These are phyloP conservation scores for Ustilago lituana DNA, from an alignment of 1,284 basidiomycete species.

Conservation along the genomic window DNA sequence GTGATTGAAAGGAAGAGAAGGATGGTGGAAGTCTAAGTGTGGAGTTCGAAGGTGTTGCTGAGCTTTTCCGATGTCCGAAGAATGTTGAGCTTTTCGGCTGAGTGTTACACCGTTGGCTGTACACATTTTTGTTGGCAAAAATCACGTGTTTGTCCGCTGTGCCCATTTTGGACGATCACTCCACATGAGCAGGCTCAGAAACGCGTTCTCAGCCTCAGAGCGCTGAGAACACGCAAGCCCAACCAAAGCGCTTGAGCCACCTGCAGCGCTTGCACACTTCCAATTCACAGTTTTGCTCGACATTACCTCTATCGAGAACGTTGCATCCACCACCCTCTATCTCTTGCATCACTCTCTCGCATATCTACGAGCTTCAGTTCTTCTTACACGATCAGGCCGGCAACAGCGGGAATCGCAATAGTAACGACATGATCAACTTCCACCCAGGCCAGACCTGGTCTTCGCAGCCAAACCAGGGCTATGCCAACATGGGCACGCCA, in stretches of 20 bases:
- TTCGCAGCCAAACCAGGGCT: slow-evolving; percentile 32
- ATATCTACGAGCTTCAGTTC: no score
- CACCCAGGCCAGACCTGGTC: slow-evolving; percentile 54
- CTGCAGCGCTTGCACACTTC: neutral
- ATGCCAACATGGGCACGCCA: slow-evolving; percentile 23
- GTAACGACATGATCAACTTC: slow-evolving; percentile 31
- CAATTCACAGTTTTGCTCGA: no score
- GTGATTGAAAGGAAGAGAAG: slow-evolving; percentile 1
- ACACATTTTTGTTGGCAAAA: neutral
- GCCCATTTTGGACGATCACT: slow-evolving; percentile 34
- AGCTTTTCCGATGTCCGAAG: slow-evolving; percentile 23
- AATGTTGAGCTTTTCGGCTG: neutral
- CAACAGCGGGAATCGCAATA: neutral
- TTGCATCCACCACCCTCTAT: no score
- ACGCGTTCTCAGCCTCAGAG: slow-evolving; percentile 17
- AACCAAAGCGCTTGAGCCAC: slow-evolving; percentile 36
- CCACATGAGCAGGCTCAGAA: slow-evolving; percentile 27
- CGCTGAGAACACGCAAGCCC: slow-evolving; percentile 38
- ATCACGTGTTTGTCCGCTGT: neutral
- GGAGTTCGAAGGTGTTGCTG: neutral
- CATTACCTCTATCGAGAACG: slow-evolving; percentile 1
- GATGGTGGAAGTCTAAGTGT: neutral
- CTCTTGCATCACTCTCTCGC: neutral
- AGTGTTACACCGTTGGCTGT: neutral
- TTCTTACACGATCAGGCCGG: no score